phyloP scores from a whole-genome alignment of 2,329 filamentous ascomycete species.

The Xylaria sp. region DNA sequence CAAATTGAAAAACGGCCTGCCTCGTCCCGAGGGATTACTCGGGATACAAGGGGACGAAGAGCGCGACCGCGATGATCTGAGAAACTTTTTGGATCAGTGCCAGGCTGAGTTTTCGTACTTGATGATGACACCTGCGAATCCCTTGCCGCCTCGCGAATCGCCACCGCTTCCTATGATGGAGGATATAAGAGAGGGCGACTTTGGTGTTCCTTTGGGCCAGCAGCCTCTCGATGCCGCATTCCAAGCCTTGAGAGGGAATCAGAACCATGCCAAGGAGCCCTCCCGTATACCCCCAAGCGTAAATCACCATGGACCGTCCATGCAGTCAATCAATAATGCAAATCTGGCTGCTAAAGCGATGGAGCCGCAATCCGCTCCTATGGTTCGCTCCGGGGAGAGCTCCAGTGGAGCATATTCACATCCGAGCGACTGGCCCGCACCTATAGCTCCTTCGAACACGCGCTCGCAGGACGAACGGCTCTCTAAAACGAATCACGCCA shows the following conservation, averaged over 20 bases:
- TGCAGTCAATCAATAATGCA: slow-evolving; percentile 55
- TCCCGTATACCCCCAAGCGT: slow-evolving; percentile 64
- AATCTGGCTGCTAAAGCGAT: slow-evolving; percentile 52
- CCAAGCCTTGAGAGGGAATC: slow-evolving; percentile 54
- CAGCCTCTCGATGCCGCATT: slow-evolving; percentile 54
- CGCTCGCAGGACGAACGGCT: slow-evolving; percentile 46
- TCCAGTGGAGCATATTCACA: slow-evolving; percentile 55
- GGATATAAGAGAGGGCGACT: slow-evolving; percentile 68
- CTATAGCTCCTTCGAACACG: slow-evolving; percentile 38
- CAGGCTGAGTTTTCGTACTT: slow-evolving; percentile 74
- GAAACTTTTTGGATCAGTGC: slow-evolving; percentile 72
- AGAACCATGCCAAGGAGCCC: slow-evolving; percentile 69
- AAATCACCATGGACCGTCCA: slow-evolving; percentile 66
- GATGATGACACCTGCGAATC: slow-evolving; percentile 75
- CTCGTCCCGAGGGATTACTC: slow-evolving; percentile 57
- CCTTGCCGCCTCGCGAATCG: slow-evolving; percentile 71
- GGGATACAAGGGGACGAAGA: slow-evolving; percentile 54
- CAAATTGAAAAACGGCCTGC: slow-evolving; percentile 53
- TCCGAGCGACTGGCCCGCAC: slow-evolving; percentile 46
- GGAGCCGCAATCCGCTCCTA: slow-evolving; percentile 60
- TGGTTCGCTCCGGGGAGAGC: slow-evolving; percentile 65
- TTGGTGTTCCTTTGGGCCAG: slow-evolving; percentile 57
- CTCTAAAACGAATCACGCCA: slow-evolving; percentile 52
- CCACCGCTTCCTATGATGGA: slow-evolving; percentile 68
- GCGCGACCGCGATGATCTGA: slow-evolving; percentile 63